These are phyloP conservation scores for Xylariaceae sp. DNA, from an alignment of 2,329 filamentous ascomycete genomes.

Conservation along the genomic window DNA sequence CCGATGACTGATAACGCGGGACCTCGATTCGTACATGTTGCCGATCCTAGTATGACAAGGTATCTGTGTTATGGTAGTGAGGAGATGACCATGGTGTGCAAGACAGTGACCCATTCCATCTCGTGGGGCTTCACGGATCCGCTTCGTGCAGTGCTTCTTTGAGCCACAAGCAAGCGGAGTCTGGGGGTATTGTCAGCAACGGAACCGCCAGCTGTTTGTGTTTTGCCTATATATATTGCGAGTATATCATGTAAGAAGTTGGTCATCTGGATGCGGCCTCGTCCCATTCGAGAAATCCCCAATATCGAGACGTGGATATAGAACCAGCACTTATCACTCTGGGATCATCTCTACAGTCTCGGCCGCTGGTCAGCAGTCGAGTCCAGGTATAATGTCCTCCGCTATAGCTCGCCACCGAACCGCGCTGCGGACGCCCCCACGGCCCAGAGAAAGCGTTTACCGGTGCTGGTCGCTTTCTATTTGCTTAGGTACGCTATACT, in stretches of 20 bases:
- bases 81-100: too few species aligned
- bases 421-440: too few species aligned
- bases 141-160: constrained; percentile 3
- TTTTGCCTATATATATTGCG: constrained; percentile 20
- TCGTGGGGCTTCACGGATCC: not conserved
- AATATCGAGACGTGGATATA: constrained; percentile 11
- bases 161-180: constrained; percentile 13
- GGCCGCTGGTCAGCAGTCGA: too few species aligned
- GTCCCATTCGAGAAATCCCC: constrained; percentile 12
- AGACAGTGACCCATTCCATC: too few species aligned
- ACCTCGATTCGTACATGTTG: constrained; percentile 8
- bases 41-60: constrained; percentile 4
- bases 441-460: too few species aligned
- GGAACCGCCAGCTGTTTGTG: constrained; percentile 11
- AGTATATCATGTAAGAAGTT: constrained; percentile 8
- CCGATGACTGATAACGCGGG: too few species aligned
- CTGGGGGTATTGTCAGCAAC: constrained; percentile 16
- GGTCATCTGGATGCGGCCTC: constrained; percentile 18
- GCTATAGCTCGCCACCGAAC: too few species aligned
- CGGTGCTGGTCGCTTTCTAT: too few species aligned
- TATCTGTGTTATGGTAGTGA: too few species aligned
- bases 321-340: constrained; percentile 3
- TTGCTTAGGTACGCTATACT: too few species aligned
- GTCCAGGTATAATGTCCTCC: too few species aligned
- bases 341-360: too few species aligned